Evolutionary conservation across 2,329 filamentous ascomycete genomes (phyloP).

Genomic region (Catunica adiposa): DNA sequence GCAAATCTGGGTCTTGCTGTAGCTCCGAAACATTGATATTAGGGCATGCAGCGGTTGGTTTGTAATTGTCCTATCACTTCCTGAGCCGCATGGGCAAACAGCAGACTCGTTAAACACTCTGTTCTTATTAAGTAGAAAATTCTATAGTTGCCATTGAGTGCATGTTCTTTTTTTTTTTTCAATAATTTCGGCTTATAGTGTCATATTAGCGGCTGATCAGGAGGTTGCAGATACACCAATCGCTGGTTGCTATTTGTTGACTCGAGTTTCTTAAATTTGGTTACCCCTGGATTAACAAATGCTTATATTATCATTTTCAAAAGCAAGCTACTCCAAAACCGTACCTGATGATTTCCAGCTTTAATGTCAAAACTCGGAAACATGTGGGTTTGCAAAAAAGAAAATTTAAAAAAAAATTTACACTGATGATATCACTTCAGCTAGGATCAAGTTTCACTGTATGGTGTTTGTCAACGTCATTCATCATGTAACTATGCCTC

Average conservation of each 20-base stretch:
- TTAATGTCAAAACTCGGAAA: not conserved
- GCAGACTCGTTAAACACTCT: too few relatives aligned
- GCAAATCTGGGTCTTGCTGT: not conserved
- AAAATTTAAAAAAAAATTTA: not conserved
- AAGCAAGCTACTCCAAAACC: not conserved
- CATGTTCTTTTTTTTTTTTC: too few relatives aligned
- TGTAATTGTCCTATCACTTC: too few relatives aligned
- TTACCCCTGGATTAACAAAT: not conserved
- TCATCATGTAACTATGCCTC: not conserved
- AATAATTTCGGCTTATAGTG: too few relatives aligned
- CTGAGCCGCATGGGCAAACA: too few relatives aligned
- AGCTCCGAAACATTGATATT: not conserved
- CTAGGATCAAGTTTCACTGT: not conserved
- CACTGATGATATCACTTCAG: not conserved
- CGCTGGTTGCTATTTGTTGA: too few relatives aligned
- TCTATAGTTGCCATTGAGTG: too few relatives aligned
- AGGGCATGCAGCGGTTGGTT: too few relatives aligned
- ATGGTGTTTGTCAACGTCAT: not conserved
- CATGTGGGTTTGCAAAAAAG: not conserved
- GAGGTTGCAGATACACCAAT: too few relatives aligned
- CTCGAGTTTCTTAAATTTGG: not conserved
- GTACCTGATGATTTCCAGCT: not conserved
- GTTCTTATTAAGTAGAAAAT: too few relatives aligned
- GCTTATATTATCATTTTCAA: not conserved
- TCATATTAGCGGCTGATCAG: too few relatives aligned